phyloP scores from a whole-genome alignment of 306 rosid genomes.

The Lathyrus oleraceus region DNA sequence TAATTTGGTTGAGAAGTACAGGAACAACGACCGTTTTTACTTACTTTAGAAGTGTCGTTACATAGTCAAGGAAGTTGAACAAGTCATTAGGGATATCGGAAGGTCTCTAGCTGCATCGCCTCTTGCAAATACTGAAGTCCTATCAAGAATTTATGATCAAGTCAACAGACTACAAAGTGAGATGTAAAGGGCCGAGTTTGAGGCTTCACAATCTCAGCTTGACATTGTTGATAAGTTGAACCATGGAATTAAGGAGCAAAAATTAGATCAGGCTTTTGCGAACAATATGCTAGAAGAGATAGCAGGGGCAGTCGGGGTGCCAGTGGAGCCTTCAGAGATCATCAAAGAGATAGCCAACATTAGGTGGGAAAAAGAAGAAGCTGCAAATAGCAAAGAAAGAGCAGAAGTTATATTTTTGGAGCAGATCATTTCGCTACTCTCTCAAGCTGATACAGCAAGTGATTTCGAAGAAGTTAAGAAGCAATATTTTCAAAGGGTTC shows the following conservation, averaged over 20 bases:
- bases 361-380: no score
- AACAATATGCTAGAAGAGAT: conserved; percentile 68
- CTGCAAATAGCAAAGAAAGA: no score
- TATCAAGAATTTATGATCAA: conserved; percentile 73
- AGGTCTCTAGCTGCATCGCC: conserved; percentile 60
- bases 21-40: conserved; percentile 64
- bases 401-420: no score
- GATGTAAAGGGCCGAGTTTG: conserved; percentile 82
- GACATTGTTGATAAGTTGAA: conserved; percentile 63
- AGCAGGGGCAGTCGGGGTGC: conserved; percentile 81
- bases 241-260: conserved; percentile 67
- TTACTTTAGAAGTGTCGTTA: conserved; percentile 62
- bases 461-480: no score
- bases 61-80: conserved; percentile 73
- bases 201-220: conserved; percentile 63
- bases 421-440: no score
- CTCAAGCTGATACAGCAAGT: no score
- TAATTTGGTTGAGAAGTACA: conserved; percentile 70
- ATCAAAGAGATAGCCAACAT: no score
- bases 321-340: conserved; percentile 68
- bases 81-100: conserved; percentile 72
- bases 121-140: conserved; percentile 64
- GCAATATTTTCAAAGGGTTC: no score
- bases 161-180: conserved; percentile 62
- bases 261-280: conserved; percentile 66